Evolutionary conservation across 139 green algal genomes (phyloP), one percentile per base, ranked within the genome.

Genomic region (Coelastrella sp.): DNA sequence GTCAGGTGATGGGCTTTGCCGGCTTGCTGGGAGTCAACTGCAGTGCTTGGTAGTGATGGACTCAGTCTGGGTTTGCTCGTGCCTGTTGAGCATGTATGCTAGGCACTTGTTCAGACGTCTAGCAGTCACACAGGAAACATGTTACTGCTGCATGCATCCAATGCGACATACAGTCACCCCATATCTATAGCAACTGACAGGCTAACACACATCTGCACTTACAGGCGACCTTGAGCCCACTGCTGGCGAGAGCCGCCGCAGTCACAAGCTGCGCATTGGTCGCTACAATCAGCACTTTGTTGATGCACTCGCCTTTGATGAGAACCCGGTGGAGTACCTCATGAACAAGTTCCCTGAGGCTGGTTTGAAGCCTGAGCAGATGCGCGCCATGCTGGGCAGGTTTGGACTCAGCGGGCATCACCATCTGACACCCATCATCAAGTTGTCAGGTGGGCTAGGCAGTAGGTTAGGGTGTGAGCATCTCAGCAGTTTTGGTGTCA

Each of bases 221-320:
- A 73, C 95, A 89, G 97, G 98, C 32, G 98, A 99, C 93, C 92
- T 99, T 32, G 91, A 96, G 56, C 98, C 98, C 19, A 97, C 95
- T 6, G 65, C 82, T 16, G 98, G 98, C 56, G 98, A 99, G 89
- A 95, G 93, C 77, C 93, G 98, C n/a, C 95, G 96, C 20, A 97
- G 90, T 68, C 96, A 98, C 91, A 99, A 98, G 93, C 95, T 99
- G 91, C 94, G 98, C 73, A 97, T 99, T 73, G 98, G 98, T 57
- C 94, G 98, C 8, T 99, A 99, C 92, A 89, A 89, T 47, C 89
- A 99, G 96, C 98, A 99, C 91, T 99, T 99, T 96, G 98, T 99
- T 74, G 98, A 99, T 92, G 96, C 97, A 4, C 95, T 99, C 19
- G 88, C 92, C 3, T 97, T 99, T 87, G 97, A 99, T 87, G 97